Percentiles rank a stretch among this genome's conserved stretches.
These are phyloP conservation scores for Podospora didyma DNA, from an alignment of 495 filamentous ascomycete genomes.

Conservation along the genomic window DNA sequence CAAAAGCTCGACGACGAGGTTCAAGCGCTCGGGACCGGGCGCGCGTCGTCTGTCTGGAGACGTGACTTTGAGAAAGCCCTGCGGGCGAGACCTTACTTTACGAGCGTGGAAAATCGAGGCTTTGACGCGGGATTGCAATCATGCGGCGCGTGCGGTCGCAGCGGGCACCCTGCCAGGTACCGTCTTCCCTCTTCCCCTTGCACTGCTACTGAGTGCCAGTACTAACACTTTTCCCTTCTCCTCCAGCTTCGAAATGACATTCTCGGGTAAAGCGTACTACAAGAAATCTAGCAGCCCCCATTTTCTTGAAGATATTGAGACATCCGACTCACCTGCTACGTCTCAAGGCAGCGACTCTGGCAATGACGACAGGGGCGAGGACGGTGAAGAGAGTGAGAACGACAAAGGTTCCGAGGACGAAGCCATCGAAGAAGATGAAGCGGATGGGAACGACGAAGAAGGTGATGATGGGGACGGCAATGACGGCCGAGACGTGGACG, in stretches of 20 bases:
- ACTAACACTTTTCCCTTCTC: neutral
- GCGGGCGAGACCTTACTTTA: conserved; percentile 53
- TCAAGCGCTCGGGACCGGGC: conserved; percentile 63
- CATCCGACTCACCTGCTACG: neutral
- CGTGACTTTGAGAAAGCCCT: conserved; percentile 60
- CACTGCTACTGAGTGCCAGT: neutral
- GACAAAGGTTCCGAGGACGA: too few relatives aligned
- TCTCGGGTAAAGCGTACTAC: conserved; percentile 68
- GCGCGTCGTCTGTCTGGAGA: conserved; percentile 71
- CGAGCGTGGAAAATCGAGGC: conserved; percentile 21
- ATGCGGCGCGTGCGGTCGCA: conserved; percentile 77
- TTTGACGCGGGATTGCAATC: conserved; percentile 34
- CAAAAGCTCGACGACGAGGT: conserved; percentile 71
- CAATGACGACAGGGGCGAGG: too few relatives aligned
- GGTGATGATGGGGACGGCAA: conserved; percentile 19
- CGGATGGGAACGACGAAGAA: too few relatives aligned
- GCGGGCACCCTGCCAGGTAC: conserved; percentile 61
- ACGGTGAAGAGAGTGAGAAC: conserved; percentile 28
- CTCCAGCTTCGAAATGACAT: conserved; percentile 45
- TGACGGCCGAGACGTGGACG: conserved; percentile 24
- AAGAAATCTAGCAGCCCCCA: conserved; percentile 39
- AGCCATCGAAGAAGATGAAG: too few relatives aligned
- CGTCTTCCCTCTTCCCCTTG: neutral
- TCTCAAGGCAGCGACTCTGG: too few relatives aligned
- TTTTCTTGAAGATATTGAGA: conserved; percentile 55